Percentiles rank a stretch among this genome's conserved stretches.
phyloP scores from a whole-genome alignment of 768 basidiomycete genomes.

The Asterophora lycoperdoides region DNA sequence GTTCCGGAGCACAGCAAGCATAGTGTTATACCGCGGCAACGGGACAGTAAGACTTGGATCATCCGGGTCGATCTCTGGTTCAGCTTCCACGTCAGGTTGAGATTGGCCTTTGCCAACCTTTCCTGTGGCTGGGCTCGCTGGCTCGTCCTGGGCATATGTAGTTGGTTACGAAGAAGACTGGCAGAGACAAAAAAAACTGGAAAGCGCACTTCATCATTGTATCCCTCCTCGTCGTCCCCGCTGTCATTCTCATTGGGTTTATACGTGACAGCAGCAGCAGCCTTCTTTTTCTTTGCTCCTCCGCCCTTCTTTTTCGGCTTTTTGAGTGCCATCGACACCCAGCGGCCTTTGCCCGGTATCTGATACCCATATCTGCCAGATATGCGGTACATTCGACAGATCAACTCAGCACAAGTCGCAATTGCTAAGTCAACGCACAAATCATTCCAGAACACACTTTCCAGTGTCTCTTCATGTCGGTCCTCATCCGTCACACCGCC shows the following conservation, averaged over 20 bases:
- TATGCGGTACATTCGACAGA: neutral
- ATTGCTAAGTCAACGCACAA: conserved; percentile 42
- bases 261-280: conserved; percentile 8
- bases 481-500: conserved; percentile 90
- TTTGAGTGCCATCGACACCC: conserved; percentile 77
- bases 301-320: conserved; percentile 55
- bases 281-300: conserved; percentile 38
- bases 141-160: neutral
- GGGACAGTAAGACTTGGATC: conserved; percentile 66
- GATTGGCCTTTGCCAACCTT: neutral
- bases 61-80: conserved; percentile 45
- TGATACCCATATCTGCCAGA: conserved; percentile 81
- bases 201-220: neutral
- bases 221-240: conserved; percentile 7
- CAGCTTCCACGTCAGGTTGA: neutral
- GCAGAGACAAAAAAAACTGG: neutral
- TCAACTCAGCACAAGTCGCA: neutral
- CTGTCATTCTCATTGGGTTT: conserved; percentile 9
- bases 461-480: conserved; percentile 74
- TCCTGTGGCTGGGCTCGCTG: neutral
- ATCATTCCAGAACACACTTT: conserved; percentile 86
- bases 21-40: conserved; percentile 77
- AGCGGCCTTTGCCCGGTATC: conserved; percentile 65
- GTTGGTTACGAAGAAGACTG: neutral
- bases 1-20: conserved; percentile 81